These are phyloP conservation scores for Andrographis paniculata DNA, from an alignment of 305 asterid genomes.

Conservation along the genomic window DNA sequence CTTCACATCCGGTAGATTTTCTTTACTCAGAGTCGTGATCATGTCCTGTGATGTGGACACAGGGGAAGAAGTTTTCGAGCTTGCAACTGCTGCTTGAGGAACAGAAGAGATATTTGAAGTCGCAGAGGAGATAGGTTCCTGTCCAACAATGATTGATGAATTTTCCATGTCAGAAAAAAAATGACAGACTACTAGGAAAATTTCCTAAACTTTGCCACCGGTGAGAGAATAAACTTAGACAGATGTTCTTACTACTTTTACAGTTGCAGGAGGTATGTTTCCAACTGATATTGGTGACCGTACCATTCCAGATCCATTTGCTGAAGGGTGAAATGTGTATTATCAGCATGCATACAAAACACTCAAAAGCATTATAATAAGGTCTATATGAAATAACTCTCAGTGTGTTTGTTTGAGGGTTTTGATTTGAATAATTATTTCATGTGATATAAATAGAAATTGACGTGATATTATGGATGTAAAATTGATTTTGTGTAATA, in stretches of 20 bases:
- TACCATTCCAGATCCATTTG: conserved; percentile 49
- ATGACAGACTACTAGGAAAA: conserved; percentile 9
- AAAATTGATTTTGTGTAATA: too few relatives aligned
- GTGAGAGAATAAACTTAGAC: conserved; percentile 12
- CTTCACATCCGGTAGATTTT: conserved; percentile 62
- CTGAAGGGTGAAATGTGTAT: conserved; percentile 32
- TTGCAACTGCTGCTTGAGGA: conserved; percentile 59
- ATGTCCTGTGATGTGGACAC: conserved; percentile 69
- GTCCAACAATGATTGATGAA: conserved; percentile 17
- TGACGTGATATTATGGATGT: too few relatives aligned
- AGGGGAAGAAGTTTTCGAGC: conserved; percentile 81
- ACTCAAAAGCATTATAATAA: conserved; percentile 6
- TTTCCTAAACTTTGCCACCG: conserved; percentile 1
- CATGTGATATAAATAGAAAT: too few relatives aligned
- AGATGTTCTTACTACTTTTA: conserved; percentile 63
- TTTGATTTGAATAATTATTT: too few relatives aligned
- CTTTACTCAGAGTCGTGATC: conserved; percentile 42
- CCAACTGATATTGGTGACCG: conserved; percentile 58
- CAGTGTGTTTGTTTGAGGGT: too few relatives aligned
- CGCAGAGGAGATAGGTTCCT: conserved; percentile 84
- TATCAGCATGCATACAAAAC: conserved; percentile 14
- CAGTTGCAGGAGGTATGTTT: conserved; percentile 64
- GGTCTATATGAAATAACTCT: neutral
- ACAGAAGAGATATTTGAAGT: conserved; percentile 58
- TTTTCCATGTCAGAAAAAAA: conserved; percentile 1